phyloP scores from a whole-genome alignment of 2,329 filamentous ascomycete genomes.

The Aspergillus felis region DNA sequence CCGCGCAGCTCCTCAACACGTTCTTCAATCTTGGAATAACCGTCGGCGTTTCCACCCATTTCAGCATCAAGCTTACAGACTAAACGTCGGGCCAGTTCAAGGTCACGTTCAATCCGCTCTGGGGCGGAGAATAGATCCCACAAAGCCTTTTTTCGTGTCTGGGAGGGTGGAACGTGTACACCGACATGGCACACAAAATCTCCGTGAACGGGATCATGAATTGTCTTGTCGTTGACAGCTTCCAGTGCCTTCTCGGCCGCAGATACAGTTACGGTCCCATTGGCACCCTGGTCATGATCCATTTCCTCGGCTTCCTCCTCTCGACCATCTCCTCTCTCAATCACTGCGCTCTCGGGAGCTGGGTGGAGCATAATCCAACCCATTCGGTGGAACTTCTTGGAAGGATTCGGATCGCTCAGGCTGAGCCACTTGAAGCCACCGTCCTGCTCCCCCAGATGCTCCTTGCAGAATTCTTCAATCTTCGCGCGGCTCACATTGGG shows the following conservation, averaged over 20 bases:
- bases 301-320: slow-evolving; percentile 62
- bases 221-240: slow-evolving; percentile 95
- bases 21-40: slow-evolving; percentile 75
- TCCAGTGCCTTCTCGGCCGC: slow-evolving; percentile 84
- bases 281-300: slow-evolving; percentile 30
- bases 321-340: slow-evolving; percentile 69
- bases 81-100: slow-evolving; percentile 75
- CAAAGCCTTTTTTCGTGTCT: slow-evolving; percentile 87
- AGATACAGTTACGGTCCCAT: slow-evolving; percentile 29
- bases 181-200: slow-evolving; percentile 98
- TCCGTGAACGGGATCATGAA: slow-evolving; percentile 86
- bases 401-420: slow-evolving; percentile 91
- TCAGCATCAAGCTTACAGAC: slow-evolving; percentile 82
- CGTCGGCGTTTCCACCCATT: slow-evolving; percentile 72
- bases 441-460: slow-evolving; percentile 84
- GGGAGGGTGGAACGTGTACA: slow-evolving; percentile 82
- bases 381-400: slow-evolving; percentile 95
- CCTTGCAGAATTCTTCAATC: slow-evolving; percentile 89
- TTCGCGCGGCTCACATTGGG: slow-evolving; percentile 93
- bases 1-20: slow-evolving; percentile 76
- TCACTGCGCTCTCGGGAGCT: slow-evolving; percentile 61
- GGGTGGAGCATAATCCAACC: slow-evolving; percentile 97
- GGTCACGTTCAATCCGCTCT: slow-evolving; percentile 86
- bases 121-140: slow-evolving; percentile 97
- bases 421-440: slow-evolving; percentile 96